Evolutionary conservation across 2,329 filamentous ascomycete species (phyloP).

Genomic region (Exophiala calicioides): DNA sequence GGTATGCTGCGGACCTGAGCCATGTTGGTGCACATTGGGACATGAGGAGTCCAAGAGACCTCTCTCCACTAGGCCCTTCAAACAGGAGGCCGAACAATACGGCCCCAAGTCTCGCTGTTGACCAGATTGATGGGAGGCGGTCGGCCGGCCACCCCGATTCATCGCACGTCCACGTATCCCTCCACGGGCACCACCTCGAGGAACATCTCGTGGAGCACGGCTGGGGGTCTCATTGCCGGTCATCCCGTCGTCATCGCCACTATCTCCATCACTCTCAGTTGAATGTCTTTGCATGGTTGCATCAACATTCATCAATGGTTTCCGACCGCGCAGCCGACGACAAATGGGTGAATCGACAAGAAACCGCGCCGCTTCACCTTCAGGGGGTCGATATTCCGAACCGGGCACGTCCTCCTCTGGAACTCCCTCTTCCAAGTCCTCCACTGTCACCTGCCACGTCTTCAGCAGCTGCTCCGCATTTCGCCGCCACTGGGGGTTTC

Average conservation of each 20-base stretch:
- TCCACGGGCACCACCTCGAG: neutral
- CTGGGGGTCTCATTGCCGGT: conserved; percentile 21
- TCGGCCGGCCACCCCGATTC: conserved; percentile 10
- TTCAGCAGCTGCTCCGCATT: conserved; percentile 23
- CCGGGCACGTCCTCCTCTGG: conserved; percentile 27
- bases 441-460: conserved; percentile 31
- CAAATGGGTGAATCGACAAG: conserved; percentile 18
- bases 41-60: conserved; percentile 38
- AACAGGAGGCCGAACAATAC: conserved; percentile 46
- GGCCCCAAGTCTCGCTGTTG: conserved; percentile 21
- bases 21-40: conserved; percentile 43
- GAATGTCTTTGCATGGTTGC: neutral
- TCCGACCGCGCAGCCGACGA: conserved; percentile 21
- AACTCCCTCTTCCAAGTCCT: conserved; percentile 33
- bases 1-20: conserved; percentile 27
- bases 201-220: neutral
- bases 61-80: conserved; percentile 39
- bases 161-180: neutral
- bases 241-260: conserved; percentile 20
- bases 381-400: conserved; percentile 33
- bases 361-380: conserved; percentile 14
- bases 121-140: conserved; percentile 3
- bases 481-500: conserved; percentile 33
- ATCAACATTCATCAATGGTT: conserved; percentile 3
- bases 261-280: conserved; percentile 20